These are phyloP conservation scores for Trichomonas vaginalis DNA, from an alignment of 208 protist genomes.

Conservation along the genomic window DNA sequence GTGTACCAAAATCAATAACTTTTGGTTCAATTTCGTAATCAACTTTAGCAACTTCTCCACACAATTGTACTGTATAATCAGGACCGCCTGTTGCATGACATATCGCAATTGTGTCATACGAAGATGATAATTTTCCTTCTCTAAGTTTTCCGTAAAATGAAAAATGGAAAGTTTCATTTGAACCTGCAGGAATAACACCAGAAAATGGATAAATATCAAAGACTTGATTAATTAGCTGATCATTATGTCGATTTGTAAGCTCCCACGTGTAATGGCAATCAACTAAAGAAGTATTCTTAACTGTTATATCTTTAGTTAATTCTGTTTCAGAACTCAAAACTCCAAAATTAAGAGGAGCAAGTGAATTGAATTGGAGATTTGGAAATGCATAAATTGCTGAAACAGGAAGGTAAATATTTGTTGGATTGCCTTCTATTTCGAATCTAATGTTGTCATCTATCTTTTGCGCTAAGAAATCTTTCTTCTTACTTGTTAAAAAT, in stretches of 20 bases:
- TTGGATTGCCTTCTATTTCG: not conserved
- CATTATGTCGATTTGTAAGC: not conserved
- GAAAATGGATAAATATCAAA: not conserved
- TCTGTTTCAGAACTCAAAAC: not conserved
- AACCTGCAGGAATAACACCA: not conserved
- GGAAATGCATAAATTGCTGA: not conserved
- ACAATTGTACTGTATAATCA: not conserved
- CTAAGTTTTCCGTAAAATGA: not conserved
- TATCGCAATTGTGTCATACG: not conserved
- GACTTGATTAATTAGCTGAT: not conserved
- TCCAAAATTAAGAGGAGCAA: not conserved
- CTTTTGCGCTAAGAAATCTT: not conserved
- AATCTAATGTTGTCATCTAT: not conserved
- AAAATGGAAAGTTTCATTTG: not conserved
- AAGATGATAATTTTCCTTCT: not conserved
- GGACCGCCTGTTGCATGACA: not conserved
- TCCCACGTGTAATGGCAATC: not conserved
- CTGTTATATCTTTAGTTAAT: not conserved
- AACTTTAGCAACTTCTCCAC: not conserved
- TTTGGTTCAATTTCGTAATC: not conserved
- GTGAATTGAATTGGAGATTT: not conserved
- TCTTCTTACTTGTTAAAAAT: not conserved
- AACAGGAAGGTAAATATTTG: not conserved
- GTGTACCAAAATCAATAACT: not conserved
- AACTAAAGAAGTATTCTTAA: not conserved